A percentile compares a stretch with the other conserved stretches of the same genome.
Conservation (phyloP, 306 rosid species). For the Pterocarpus macrocarpus region DNA sequence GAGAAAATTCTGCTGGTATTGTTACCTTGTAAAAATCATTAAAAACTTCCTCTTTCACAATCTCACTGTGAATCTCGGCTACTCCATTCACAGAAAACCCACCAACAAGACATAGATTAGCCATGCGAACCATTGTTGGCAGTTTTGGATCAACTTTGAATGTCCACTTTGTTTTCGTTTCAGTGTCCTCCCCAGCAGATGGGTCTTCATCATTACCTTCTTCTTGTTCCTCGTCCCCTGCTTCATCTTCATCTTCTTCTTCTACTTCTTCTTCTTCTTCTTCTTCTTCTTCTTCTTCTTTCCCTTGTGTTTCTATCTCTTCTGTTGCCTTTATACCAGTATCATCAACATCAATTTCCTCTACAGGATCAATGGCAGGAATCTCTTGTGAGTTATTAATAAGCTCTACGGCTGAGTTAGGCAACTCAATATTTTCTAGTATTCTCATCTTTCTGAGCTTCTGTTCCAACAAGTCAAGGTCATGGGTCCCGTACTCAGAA, state of each 20-base stretch:
- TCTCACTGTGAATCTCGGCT: slow-evolving; percentile 92
- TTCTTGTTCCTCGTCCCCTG: not conserved
- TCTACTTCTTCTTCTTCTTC: slow-evolving; percentile 7
- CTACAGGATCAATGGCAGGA: slow-evolving; percentile 40
- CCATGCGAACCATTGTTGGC: slow-evolving; percentile 90
- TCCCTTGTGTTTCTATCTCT: slow-evolving; percentile 34
- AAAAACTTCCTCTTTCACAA: slow-evolving; percentile 90
- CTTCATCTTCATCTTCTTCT: slow-evolving; percentile 28
- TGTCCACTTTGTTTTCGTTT: slow-evolving; percentile 48
- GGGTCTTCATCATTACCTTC: slow-evolving; percentile 45
- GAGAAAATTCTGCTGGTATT: slow-evolving; percentile 9
- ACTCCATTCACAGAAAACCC: slow-evolving; percentile 97
- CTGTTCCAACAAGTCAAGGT: slow-evolving; percentile 67
- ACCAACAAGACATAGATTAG: slow-evolving; percentile 91
- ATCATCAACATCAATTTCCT: slow-evolving; percentile 54
- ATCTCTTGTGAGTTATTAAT: slow-evolving; percentile 57
- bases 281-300: not conserved
- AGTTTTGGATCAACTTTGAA: slow-evolving; percentile 62
- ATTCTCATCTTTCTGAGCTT: slow-evolving; percentile 83
- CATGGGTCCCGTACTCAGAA: slow-evolving; percentile 70
- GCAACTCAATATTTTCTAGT: slow-evolving; percentile 87
- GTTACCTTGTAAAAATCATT: slow-evolving; percentile 78
- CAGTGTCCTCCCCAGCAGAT: slow-evolving; percentile 46
- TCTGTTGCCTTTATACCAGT: slow-evolving; percentile 47
- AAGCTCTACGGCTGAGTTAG: slow-evolving; percentile 62